Conservation (phyloP, 768 basidiomycete species). For the Rubroboletus pulcherrimus region DNA sequence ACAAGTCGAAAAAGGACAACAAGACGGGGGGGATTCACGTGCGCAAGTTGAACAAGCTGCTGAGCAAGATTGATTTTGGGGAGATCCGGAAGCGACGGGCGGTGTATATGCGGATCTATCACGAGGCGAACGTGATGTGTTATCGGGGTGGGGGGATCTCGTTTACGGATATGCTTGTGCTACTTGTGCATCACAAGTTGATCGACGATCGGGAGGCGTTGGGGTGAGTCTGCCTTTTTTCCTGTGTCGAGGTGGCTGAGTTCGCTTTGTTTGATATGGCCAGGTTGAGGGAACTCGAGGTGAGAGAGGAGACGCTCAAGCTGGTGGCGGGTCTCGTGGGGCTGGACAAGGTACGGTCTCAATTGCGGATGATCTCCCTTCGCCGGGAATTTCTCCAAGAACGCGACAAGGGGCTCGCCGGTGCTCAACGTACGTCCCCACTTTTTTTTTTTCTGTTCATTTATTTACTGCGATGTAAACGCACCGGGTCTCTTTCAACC, state of each 20-base stretch:
- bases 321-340: conserved; percentile 82
- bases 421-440: neutral
- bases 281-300: conserved; percentile 80
- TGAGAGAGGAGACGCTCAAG: conserved; percentile 70
- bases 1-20: conserved; percentile 32
- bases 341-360: conserved; percentile 76
- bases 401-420: conserved; percentile 39
- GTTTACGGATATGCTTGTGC: conserved; percentile 83
- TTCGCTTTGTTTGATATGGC: no score
- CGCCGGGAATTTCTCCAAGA: conserved; percentile 63
- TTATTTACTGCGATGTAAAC: no score
- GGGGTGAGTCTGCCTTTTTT: conserved; percentile 50
- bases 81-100: conserved; percentile 63
- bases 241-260: neutral
- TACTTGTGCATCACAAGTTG: conserved; percentile 88
- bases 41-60: conserved; percentile 50
- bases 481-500: neutral
- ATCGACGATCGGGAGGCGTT: conserved; percentile 88
- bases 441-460: no score
- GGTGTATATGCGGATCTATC: conserved; percentile 73
- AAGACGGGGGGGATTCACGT: conserved; percentile 58
- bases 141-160: conserved; percentile 78
- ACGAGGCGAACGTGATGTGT: conserved; percentile 78
- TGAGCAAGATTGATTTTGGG: conserved; percentile 63
- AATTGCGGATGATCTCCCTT: conserved; percentile 71